phyloP scores from a whole-genome alignment of 495 filamentous ascomycete species.

The Penicillium mononematosum region DNA sequence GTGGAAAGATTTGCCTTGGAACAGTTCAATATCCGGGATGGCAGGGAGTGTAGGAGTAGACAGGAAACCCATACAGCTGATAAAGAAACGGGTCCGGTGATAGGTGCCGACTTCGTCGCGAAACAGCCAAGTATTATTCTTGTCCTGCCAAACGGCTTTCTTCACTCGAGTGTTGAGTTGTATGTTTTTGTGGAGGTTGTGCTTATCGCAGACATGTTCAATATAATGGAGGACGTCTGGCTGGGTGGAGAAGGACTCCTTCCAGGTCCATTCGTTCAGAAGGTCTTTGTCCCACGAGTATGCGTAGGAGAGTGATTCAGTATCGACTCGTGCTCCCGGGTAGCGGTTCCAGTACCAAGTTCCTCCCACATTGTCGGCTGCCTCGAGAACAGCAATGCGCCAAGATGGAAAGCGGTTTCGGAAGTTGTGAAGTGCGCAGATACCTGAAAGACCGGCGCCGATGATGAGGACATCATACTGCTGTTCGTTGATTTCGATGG shows the following conservation, averaged over 20 bases:
- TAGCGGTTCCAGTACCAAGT: constrained; percentile 49
- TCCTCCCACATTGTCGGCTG: constrained; percentile 49
- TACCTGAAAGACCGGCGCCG: constrained; percentile 51
- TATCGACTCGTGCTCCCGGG: constrained; percentile 30
- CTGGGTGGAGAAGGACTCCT: constrained; percentile 22
- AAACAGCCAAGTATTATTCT: constrained; percentile 21
- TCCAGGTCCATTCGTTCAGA: constrained; percentile 29
- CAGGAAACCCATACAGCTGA: constrained; percentile 25
- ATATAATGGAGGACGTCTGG: constrained; percentile 31
- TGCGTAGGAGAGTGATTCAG: constrained; percentile 26
- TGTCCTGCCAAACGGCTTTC: constrained; percentile 20
- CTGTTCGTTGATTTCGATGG: constrained; percentile 4
- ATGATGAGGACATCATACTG: constrained; percentile 48
- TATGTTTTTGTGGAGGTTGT: constrained; percentile 26
- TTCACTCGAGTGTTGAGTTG: constrained; percentile 29
- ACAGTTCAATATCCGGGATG: constrained; percentile 26
- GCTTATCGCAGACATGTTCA: constrained; percentile 25
- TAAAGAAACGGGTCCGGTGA: constrained; percentile 19
- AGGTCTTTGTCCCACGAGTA: constrained; percentile 31
- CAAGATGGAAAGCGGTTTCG: constrained; percentile 41
- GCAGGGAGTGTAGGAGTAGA: constrained; percentile 34
- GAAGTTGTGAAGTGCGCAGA: constrained; percentile 43
- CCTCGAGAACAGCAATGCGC: constrained; percentile 44
- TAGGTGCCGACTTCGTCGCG: constrained; percentile 10
- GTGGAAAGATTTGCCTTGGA: constrained; percentile 37